These are phyloP conservation scores for Amniculicola lignicola DNA, from an alignment of 495 filamentous ascomycete genomes.

Conservation along the genomic window DNA sequence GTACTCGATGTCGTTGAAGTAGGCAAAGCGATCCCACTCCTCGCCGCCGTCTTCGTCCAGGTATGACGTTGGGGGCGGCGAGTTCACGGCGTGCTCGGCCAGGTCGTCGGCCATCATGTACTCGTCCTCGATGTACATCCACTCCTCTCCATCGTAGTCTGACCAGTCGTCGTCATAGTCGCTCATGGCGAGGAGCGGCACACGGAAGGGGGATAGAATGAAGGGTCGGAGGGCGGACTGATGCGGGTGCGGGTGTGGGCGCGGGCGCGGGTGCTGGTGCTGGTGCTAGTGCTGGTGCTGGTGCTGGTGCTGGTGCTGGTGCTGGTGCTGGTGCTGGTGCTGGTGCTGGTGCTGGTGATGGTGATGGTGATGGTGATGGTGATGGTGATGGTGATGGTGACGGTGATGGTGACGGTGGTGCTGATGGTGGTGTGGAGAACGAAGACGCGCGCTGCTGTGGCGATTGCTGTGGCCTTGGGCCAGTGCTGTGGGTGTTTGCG, in stretches of 20 bases:
- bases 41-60: conserved; percentile 22
- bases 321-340: too few relatives aligned
- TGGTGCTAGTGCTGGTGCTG: too few relatives aligned
- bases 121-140: conserved; percentile 42
- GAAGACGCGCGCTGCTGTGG: not conserved
- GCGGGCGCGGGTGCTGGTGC: too few relatives aligned
- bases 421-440: not conserved
- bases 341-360: too few relatives aligned
- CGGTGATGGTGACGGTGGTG: too few relatives aligned
- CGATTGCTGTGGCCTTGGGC: too few relatives aligned
- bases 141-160: conserved; percentile 36
- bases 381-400: too few relatives aligned
- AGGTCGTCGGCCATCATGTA: conserved; percentile 41
- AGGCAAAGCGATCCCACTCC: conserved; percentile 35
- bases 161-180: conserved; percentile 35
- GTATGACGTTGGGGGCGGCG: conserved; percentile 32
- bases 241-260: too few relatives aligned
- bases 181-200: conserved; percentile 16
- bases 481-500: too few relatives aligned
- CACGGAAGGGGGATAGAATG: not conserved
- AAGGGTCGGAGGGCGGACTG: too few relatives aligned
- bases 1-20: conserved; percentile 42
- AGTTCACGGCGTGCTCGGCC: conserved; percentile 42
- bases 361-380: too few relatives aligned
- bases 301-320: too few relatives aligned